These are phyloP conservation scores for Circinella minor DNA, from an alignment of 371 early-diverging fungal genomes.

Conservation along the genomic window DNA sequence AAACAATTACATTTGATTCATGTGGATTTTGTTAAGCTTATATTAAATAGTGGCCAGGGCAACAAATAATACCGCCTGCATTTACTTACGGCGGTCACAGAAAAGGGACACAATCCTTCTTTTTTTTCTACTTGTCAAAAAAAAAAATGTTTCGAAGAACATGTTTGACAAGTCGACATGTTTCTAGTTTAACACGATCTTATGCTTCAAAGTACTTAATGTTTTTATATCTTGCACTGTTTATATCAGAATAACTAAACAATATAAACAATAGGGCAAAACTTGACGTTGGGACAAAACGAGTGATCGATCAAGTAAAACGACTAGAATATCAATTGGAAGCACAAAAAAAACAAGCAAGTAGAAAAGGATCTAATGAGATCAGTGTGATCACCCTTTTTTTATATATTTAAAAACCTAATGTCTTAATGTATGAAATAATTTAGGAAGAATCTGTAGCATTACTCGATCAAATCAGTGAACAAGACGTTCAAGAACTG, in stretches of 20 bases:
- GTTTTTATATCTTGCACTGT: not conserved
- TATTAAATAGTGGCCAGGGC: not conserved
- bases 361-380: not conserved
- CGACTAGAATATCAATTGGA: constrained; percentile 35
- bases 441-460: constrained; percentile 9
- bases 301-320: constrained; percentile 38
- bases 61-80: not conserved
- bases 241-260: not conserved
- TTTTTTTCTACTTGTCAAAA: constrained; percentile 2
- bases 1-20: no score
- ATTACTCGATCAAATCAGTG: constrained; percentile 24
- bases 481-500: constrained; percentile 32
- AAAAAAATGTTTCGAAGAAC: constrained; percentile 9
- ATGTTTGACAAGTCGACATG: constrained; percentile 6
- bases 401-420: not conserved
- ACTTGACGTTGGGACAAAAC: constrained; percentile 31
- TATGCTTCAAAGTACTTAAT: constrained; percentile 10
- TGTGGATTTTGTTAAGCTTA: no score
- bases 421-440: no score
- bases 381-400: not conserved
- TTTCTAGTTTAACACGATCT: not conserved
- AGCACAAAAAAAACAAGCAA: constrained; percentile 26
- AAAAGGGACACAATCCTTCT: not conserved
- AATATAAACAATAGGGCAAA: not conserved
- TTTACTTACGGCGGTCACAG: not conserved